phyloP scores from a whole-genome alignment of 1,284 basidiomycete species.

The Trametes pubescens region DNA sequence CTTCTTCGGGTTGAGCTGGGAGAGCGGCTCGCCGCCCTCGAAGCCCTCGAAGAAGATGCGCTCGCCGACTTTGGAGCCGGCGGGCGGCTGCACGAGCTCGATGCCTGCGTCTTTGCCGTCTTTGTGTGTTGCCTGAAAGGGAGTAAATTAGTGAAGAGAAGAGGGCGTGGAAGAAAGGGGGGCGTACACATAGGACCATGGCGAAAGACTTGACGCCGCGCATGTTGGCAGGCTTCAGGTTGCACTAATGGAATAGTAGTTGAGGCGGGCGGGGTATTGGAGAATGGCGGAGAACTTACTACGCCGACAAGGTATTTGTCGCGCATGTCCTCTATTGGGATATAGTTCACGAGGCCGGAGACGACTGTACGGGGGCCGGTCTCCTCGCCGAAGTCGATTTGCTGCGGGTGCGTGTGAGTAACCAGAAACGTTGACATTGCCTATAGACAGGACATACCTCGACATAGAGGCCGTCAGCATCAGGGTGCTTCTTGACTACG shows the following conservation, averaged over 20 bases:
- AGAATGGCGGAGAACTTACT: slow-evolving; percentile 52
- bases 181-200: slow-evolving; percentile 90
- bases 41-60: slow-evolving; percentile 94
- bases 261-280: slow-evolving; percentile 13
- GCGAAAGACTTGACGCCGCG: slow-evolving; percentile 95
- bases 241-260: slow-evolving; percentile 65
- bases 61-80: slow-evolving; percentile 89
- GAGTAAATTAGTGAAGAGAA: not conserved
- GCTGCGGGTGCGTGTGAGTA: slow-evolving; percentile 49
- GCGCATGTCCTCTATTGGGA: slow-evolving; percentile 92
- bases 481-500: slow-evolving; percentile 91
- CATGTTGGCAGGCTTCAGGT: slow-evolving; percentile 96
- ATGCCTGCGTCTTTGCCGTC: slow-evolving; percentile 92
- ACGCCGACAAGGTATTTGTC: slow-evolving; percentile 88
- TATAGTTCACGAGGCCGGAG: slow-evolving; percentile 94
- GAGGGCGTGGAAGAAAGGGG: not conserved
- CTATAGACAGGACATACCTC: slow-evolving; percentile 62
- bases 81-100: slow-evolving; percentile 89
- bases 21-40: slow-evolving; percentile 77
- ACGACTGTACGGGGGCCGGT: slow-evolving; percentile 93
- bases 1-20: slow-evolving; percentile 95
- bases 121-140: slow-evolving; percentile 79
- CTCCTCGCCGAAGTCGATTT: slow-evolving; percentile 96
- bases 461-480: slow-evolving; percentile 92
- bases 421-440: too few relatives aligned